These are phyloP conservation scores for Lomentospora prolificans DNA, from an alignment of 2,329 filamentous ascomycete genomes.

Conservation along the genomic window DNA sequence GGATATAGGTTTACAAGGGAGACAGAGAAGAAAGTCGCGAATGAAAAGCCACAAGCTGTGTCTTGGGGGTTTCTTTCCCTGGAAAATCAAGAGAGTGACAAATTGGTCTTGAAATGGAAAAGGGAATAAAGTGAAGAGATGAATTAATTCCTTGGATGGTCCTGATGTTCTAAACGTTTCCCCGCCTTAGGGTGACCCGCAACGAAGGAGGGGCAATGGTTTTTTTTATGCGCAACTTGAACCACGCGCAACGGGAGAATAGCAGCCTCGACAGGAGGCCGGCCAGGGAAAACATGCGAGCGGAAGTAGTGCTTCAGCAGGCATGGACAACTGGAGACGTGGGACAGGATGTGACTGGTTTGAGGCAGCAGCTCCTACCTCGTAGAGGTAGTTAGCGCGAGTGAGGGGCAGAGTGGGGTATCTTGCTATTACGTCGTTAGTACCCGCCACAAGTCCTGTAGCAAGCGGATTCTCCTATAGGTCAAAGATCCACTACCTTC, in stretches of 20 bases:
- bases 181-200: constrained; percentile 9
- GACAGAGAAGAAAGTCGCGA: not conserved
- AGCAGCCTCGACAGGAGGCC: too few species aligned
- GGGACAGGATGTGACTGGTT: not conserved
- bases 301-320: too few species aligned
- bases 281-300: too few species aligned
- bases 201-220: constrained; percentile 6
- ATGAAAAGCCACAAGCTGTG: not conserved
- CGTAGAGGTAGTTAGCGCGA: not conserved
- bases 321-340: too few species aligned
- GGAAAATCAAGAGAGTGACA: too few species aligned
- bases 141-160: not conserved
- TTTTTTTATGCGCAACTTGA: constrained; percentile 6
- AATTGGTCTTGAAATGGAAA: not conserved
- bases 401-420: not conserved
- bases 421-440: not conserved
- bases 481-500: not conserved
- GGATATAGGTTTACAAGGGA: not conserved
- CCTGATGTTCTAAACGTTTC: not conserved
- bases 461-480: not conserved
- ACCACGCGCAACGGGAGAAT: not conserved
- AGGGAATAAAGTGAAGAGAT: not conserved
- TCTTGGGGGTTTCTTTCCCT: not conserved
- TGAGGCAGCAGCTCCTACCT: not conserved
- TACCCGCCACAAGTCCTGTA: not conserved